Evolutionary conservation across 2,329 filamentous ascomycete genomes (phyloP).

Genomic region (Aureobasidium mangrovei): DNA sequence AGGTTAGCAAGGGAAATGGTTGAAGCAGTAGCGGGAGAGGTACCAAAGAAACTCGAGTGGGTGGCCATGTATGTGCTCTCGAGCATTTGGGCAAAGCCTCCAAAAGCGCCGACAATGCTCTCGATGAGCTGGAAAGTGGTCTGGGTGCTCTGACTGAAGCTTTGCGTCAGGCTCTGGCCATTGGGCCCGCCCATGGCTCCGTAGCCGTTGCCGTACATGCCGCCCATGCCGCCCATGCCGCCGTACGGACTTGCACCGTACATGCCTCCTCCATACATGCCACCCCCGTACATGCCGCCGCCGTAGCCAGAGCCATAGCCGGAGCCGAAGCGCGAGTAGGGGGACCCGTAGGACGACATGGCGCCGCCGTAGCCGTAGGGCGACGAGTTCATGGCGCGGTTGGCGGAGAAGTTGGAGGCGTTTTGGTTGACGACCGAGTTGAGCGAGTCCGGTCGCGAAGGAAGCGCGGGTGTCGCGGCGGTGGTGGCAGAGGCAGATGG

Average conservation of each 20-base stretch:
- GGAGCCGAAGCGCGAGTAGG: constrained; percentile 45
- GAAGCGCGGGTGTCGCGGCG: constrained; percentile 49
- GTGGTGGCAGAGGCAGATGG: constrained; percentile 27
- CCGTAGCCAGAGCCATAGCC: constrained; percentile 32
- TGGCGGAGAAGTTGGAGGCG: constrained; percentile 63
- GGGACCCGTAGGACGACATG: constrained; percentile 43
- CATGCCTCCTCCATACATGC: constrained; percentile 19
- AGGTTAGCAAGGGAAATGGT: background rate
- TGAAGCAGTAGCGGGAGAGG: background rate
- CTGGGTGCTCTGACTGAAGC: constrained; percentile 88
- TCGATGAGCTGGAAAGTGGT: constrained; percentile 98
- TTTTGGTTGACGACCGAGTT: constrained; percentile 77
- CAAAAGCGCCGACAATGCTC: constrained; percentile 91
- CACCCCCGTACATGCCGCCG: constrained; percentile 27
- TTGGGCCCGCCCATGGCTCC: constrained; percentile 60
- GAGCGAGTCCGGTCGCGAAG: constrained; percentile 71
- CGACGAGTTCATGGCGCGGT: constrained; percentile 39
- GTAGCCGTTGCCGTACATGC: constrained; percentile 33
- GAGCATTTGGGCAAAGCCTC: constrained; percentile 96
- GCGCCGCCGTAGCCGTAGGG: constrained; percentile 44
- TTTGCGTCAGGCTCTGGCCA: constrained; percentile 87
- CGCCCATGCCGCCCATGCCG: constrained; percentile 24
- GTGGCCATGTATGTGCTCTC: constrained; percentile 99
- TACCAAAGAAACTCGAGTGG: constrained; percentile 96
- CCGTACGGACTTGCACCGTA: constrained; percentile 27